Base-by-base conservation (phyloP, 2,329 filamentous ascomycete genomes). In the Tolypocladium ovalisporum region DNA sequence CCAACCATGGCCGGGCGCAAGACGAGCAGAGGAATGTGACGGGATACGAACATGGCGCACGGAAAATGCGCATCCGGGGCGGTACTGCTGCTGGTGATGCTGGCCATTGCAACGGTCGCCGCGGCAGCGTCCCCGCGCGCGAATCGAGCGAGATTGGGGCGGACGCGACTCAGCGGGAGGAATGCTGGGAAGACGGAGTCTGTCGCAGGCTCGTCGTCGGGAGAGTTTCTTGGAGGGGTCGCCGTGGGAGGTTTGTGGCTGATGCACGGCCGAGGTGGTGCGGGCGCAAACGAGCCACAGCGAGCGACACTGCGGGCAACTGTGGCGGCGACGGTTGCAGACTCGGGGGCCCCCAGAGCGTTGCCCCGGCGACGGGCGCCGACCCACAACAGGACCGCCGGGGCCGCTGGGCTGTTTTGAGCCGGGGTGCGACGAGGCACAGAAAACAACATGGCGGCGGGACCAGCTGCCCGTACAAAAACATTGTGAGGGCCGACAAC, bases 1-100 rank as follows among this genome's bases (percentile, higher is more conserved):
- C 17, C 27, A 36, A 12, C 24, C 15, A 34, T 19, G 58, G 54
- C 55, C 55, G 57, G 56, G 60, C 54, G 53, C 54, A 39, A 55
- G 39, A 40, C 39, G 24, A 27, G 51, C 51, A 57, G 53, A 58
- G 52, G 54, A 22, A 47, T 37, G 44, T 39, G 17, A 54, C 24
- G 63, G 60, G 58, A 62, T 57, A 59, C 82, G 67, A 75, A 86
- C 85, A 88, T 69, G 36, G 80, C 78, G 71, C 83, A 87, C 55
- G 85, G 84, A 65, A 86, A 87, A 19, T 77, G 75, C 53, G n/a
- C n/a, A n/a, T n/a, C n/a, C n/a, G 75, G 63, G 62, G 80, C 78
- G 59, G 61, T 64, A 63, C 67, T 67, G 60, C 73, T 68, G 74
- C 78, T 79, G 68, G 62, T 67, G 62, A 63, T 61, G 40, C 54